Base-by-base conservation (phyloP, 768 basidiomycete species). In the Xerocomellus chrysenteron region DNA sequence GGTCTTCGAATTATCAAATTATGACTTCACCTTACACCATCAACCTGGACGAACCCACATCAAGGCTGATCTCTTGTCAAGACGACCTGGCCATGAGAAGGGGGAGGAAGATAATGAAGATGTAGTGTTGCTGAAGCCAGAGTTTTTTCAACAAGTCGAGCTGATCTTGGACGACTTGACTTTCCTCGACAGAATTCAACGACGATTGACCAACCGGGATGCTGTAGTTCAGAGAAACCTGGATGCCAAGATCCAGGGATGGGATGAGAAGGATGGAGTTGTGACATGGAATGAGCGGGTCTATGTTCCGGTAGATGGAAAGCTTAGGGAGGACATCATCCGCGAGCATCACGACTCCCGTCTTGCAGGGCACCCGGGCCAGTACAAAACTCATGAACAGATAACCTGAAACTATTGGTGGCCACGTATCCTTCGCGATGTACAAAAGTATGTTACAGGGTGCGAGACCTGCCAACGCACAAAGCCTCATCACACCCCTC, bases 1-100 rank as follows among this genome's bases (percentile, higher is more conserved):
- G 81, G 66, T 71, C 0, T 54, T 68, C 0, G 61, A 69, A 13
- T 64, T 82, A 0, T 57, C 72, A 0, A 63, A 74, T 9, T 79
- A 71, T 5, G 56, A 77, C 74, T 42, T 26, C 24, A 19, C 40
- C 58, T 46, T 71, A 1, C 37, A 78, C 3, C 74, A 59, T 58
- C 46, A 53, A 76, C 73, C 7, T 75, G 71, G 11, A 52, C 24
- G 17, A 0, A 24, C 44, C 0, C 70, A 69, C 57, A 50, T 54
- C 3, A 53, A 62, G 2, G 58, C 73, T 0, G 69, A 77, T 44
- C 59, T 65, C 0, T 61, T 76, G 0, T 73, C 67, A 0, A 28
- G 65, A 21, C n/a, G 64, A 11, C 53, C 69, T 9, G 71, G 73
- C 5, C 56, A 60, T 60, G 19, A 57, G n/a, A 4, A 4, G 1